Evolutionary conservation across 352 stramenopile genomes (phyloP).

Genomic region (Globisporangium perplexum): DNA sequence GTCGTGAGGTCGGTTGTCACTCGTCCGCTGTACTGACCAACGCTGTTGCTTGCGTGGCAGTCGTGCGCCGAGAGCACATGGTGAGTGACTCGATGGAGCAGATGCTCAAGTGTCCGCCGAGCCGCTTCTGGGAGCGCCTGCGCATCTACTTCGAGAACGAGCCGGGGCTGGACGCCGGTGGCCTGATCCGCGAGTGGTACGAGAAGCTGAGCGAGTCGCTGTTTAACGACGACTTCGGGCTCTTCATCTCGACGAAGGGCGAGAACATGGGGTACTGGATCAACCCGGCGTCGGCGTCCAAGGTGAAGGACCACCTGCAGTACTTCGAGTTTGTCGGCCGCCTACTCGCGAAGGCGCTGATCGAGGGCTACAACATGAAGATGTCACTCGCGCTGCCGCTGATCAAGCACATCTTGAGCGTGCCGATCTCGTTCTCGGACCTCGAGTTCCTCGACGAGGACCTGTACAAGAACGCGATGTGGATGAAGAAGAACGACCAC

Average conservation of each 20-base stretch:
- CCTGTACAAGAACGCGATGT: conserved; percentile 57
- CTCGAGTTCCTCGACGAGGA: conserved; percentile 72
- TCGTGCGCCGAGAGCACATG: conserved; percentile 54
- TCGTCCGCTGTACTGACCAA: not conserved
- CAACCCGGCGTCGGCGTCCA: conserved; percentile 42
- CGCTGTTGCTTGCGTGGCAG: conserved; percentile 32
- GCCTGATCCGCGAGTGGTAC: conserved; percentile 67
- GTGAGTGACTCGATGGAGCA: conserved; percentile 57
- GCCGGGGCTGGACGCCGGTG: conserved; percentile 57
- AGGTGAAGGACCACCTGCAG: conserved; percentile 34
- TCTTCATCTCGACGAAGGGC: conserved; percentile 57
- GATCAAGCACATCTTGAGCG: conserved; percentile 62
- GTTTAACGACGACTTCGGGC: conserved; percentile 41
- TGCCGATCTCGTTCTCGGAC: conserved; percentile 75
- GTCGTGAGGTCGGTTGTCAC: too few species aligned
- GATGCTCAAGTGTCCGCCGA: conserved; percentile 34
- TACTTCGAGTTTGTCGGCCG: conserved; percentile 59
- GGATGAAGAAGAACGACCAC: conserved; percentile 52
- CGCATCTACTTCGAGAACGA: conserved; percentile 68
- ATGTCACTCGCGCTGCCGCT: conserved; percentile 56
- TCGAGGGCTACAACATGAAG: conserved; percentile 58
- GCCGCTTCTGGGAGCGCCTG: conserved; percentile 30
- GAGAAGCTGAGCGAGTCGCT: conserved; percentile 46
- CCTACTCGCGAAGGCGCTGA: conserved; percentile 54
- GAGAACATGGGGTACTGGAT: conserved; percentile 73